These are phyloP conservation scores for Jacaranda mimosifolia DNA, from an alignment of 257 asterid species.

Conservation along the genomic window DNA sequence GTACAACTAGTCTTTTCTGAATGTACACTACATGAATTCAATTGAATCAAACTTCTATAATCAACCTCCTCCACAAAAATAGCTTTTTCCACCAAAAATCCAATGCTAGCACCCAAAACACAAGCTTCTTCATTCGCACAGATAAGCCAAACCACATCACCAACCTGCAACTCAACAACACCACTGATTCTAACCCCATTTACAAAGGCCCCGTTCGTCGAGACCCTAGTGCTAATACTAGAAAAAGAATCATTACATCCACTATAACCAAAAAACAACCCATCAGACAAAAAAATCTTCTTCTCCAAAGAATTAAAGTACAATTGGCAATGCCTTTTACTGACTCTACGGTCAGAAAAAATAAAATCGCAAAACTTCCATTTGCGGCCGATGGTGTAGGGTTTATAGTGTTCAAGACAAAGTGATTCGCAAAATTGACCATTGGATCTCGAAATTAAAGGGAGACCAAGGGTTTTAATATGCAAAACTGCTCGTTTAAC, in stretches of 20 bases:
- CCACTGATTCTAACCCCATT: slow-evolving; percentile 65
- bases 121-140: slow-evolving; percentile 55
- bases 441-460: slow-evolving; percentile 58
- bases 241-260: slow-evolving; percentile 39
- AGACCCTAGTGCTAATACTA: slow-evolving; percentile 52
- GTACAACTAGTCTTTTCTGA: slow-evolving; percentile 29
- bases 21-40: slow-evolving; percentile 23
- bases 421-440: slow-evolving; percentile 56
- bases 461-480: slow-evolving; percentile 57
- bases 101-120: slow-evolving; percentile 48
- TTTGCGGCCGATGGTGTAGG: slow-evolving; percentile 73
- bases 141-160: slow-evolving; percentile 72
- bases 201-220: slow-evolving; percentile 75
- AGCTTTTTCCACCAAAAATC: slow-evolving; percentile 69
- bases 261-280: slow-evolving; percentile 48
- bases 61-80: slow-evolving; percentile 62
- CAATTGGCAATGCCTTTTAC: slow-evolving; percentile 74
- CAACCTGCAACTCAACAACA: slow-evolving; percentile 61
- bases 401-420: slow-evolving; percentile 60
- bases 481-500: slow-evolving; percentile 52
- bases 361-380: slow-evolving; percentile 58
- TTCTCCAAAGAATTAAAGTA: slow-evolving; percentile 62
- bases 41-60: slow-evolving; percentile 38
- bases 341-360: slow-evolving; percentile 61
- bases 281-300: slow-evolving; percentile 69